These are phyloP conservation scores for Stereocaulon alpinum DNA, from an alignment of 495 filamentous ascomycete species.

Conservation along the genomic window DNA sequence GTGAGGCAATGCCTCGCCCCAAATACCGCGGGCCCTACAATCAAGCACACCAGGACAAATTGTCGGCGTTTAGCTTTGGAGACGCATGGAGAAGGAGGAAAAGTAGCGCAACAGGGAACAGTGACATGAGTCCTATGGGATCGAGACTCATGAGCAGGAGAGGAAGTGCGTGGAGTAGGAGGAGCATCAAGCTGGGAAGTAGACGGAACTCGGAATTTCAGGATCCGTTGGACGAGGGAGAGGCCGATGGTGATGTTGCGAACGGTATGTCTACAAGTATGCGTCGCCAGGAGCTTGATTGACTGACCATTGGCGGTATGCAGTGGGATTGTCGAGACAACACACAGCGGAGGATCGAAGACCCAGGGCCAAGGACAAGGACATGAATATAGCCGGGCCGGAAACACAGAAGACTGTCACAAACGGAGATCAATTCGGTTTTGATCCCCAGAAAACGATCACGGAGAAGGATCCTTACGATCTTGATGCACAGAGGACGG, in stretches of 20 bases:
- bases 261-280: constrained; percentile 18
- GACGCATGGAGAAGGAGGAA: constrained; percentile 29
- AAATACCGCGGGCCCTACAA: constrained; percentile 45
- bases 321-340: constrained; percentile 23
- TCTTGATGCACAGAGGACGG: constrained; percentile 17
- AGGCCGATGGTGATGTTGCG: constrained; percentile 22
- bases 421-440: constrained; percentile 8
- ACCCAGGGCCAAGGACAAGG: neutral
- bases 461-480: constrained; percentile 14
- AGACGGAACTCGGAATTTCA: constrained; percentile 18
- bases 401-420: constrained; percentile 12
- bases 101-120: constrained; percentile 15
- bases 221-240: constrained; percentile 15
- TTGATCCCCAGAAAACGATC: constrained; percentile 17
- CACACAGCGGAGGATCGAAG: constrained; percentile 16
- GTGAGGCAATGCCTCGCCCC: constrained; percentile 37
- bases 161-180: constrained; percentile 16
- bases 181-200: constrained; percentile 14
- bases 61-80: constrained; percentile 43
- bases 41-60: constrained; percentile 37
- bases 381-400: constrained; percentile 8
- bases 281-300: neutral
- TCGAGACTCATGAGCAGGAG: constrained; percentile 21
- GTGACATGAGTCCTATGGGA: constrained; percentile 24
- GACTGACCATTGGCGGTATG: neutral